These are phyloP conservation scores for Rhododendron molle DNA, from an alignment of 148 eudicot species.

Conservation along the genomic window DNA sequence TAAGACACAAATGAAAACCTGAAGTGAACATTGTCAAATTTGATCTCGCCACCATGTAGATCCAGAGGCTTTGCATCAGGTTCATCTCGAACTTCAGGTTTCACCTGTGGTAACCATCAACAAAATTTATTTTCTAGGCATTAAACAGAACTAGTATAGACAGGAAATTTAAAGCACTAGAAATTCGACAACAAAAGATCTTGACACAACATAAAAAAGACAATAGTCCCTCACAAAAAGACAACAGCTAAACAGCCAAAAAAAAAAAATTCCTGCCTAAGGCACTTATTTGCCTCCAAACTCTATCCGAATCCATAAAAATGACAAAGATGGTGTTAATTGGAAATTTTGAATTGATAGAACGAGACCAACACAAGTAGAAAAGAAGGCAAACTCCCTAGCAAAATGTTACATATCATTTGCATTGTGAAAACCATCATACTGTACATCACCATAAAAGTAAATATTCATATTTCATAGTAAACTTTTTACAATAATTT, in stretches of 20 bases:
- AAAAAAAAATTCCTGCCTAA: background rate
- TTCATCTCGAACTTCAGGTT: slow-evolving; percentile 62
- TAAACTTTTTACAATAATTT: background rate
- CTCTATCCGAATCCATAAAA: background rate
- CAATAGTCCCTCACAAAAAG: background rate
- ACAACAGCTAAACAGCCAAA: background rate
- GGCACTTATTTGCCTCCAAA: background rate
- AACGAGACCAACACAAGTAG: background rate
- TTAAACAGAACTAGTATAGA: background rate
- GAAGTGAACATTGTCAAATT: slow-evolving; percentile 80
- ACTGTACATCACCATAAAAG: background rate
- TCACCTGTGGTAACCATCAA: slow-evolving; percentile 45
- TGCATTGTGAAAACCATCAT: background rate
- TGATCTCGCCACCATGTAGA: slow-evolving; percentile 63
- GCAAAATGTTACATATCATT: background rate
- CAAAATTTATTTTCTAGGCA: background rate
- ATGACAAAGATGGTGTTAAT: background rate
- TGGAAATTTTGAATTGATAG: background rate
- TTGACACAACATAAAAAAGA: background rate
- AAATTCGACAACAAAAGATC: slow-evolving; percentile 4
- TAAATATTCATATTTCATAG: background rate
- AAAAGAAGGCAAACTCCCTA: background rate
- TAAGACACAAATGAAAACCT: slow-evolving; percentile 37
- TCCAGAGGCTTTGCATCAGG: slow-evolving; percentile 66
- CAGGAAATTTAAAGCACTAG: background rate